Percentiles rank a stretch among this genome's conserved stretches.
These are phyloP conservation scores for Quercus wislizeni DNA, from an alignment of 306 rosid genomes.

Conservation along the genomic window DNA sequence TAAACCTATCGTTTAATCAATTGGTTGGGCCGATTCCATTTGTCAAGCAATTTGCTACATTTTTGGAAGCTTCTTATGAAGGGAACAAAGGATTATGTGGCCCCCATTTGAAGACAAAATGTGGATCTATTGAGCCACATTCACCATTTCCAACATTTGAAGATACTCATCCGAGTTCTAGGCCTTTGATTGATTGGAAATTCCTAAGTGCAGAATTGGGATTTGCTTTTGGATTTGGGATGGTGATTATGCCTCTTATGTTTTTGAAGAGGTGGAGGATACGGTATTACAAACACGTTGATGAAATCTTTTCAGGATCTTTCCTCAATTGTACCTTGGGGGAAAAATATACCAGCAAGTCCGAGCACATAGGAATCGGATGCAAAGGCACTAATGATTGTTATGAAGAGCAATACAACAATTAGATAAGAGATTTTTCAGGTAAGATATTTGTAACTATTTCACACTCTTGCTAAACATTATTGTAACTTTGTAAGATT, in stretches of 20 bases:
- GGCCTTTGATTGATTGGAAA: not conserved
- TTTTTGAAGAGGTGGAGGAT: slow-evolving; percentile 1
- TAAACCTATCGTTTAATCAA: slow-evolving; percentile 30
- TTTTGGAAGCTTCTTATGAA: not conserved
- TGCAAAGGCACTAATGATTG: slow-evolving; percentile 18
- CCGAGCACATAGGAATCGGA: not conserved
- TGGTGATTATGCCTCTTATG: slow-evolving; percentile 2
- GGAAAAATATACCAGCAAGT: not conserved
- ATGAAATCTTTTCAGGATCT: not conserved
- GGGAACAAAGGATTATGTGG: slow-evolving; percentile 21
- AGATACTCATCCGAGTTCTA: not conserved
- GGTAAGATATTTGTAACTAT: too few relatives aligned
- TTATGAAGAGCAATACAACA: too few relatives aligned
- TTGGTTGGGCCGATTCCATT: not conserved
- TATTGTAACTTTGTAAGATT: too few relatives aligned
- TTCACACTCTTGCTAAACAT: too few relatives aligned
- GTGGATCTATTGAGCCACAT: not conserved
- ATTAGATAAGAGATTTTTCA: too few relatives aligned
- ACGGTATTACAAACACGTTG: not conserved
- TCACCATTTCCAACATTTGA: not conserved
- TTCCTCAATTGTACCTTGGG: not conserved
- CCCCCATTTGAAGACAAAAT: not conserved
- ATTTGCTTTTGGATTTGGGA: not conserved
- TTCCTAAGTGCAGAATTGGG: not conserved
- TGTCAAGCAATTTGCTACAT: slow-evolving; percentile 5